Percentiles rank a stretch among this genome's conserved stretches.
phyloP scores from a whole-genome alignment of 2,329 filamentous ascomycete genomes.

The Sporothrix schenckii region DNA sequence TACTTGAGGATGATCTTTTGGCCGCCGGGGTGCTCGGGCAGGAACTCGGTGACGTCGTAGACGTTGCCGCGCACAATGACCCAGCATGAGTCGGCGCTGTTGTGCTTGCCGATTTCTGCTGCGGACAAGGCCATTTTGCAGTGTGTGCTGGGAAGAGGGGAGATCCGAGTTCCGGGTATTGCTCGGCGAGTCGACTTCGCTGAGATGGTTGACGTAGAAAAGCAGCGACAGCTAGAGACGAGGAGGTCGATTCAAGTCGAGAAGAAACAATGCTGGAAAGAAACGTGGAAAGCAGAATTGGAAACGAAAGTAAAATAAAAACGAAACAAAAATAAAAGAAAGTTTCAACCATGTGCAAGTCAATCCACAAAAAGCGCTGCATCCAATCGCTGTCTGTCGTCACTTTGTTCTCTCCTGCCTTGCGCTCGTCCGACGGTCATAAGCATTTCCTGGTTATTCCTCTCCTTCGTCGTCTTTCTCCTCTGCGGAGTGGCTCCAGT shows the following conservation, averaged over 20 bases:
- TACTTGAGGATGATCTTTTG: constrained; percentile 95
- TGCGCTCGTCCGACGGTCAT: constrained; percentile 21
- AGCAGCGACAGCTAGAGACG: too few species aligned
- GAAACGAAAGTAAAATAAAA: not conserved
- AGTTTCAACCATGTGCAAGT: not conserved
- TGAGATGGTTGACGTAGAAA: constrained; percentile 6
- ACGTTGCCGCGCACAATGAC: constrained; percentile 41
- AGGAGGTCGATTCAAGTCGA: constrained; percentile 9
- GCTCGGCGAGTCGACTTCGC: not conserved
- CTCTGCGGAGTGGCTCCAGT: not conserved
- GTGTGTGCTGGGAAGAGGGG: not conserved
- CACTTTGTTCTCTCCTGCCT: not conserved
- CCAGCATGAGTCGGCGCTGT: constrained; percentile 45
- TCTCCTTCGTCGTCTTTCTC: not conserved
- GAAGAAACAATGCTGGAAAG: not conserved
- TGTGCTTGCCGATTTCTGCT: constrained; percentile 44
- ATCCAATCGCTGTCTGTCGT: not conserved
- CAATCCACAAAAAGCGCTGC: constrained; percentile 1
- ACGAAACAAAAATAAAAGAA: not conserved
- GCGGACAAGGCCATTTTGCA: constrained; percentile 40
- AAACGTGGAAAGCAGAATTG: not conserved
- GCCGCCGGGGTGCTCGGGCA: constrained; percentile 80
- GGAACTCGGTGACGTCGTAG: constrained; percentile 46
- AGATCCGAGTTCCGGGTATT: not conserved
- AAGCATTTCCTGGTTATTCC: constrained; percentile 16